phyloP scores from a whole-genome alignment of 176 grass and related monocot genomes.

The Thinopyrum elongatum region DNA sequence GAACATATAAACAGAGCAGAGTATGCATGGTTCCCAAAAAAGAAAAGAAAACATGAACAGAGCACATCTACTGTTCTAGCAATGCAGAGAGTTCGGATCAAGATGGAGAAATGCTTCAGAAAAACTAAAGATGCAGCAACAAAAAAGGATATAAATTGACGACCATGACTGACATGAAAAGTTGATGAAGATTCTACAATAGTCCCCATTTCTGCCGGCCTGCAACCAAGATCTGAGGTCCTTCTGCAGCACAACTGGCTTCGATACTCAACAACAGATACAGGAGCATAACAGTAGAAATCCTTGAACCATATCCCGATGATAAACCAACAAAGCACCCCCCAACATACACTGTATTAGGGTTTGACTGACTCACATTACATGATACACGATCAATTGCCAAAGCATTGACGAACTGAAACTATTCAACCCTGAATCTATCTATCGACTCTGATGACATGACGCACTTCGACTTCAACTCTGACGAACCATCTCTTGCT shows the following conservation, averaged over 20 bases:
- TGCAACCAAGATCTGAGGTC: background rate
- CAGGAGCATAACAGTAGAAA: background rate
- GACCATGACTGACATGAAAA: background rate
- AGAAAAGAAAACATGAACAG: background rate
- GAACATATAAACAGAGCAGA: background rate
- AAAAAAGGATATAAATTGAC: background rate
- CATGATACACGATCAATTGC: conserved; percentile 13
- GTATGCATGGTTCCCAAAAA: background rate
- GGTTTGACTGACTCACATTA: conserved; percentile 16
- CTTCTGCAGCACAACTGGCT: background rate
- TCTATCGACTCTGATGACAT: background rate
- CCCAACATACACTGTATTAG: background rate
- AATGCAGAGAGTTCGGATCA: background rate
- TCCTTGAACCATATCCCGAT: background rate
- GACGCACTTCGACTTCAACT: background rate
- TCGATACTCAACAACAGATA: background rate
- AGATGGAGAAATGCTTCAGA: background rate
- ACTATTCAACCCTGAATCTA: conserved; percentile 24
- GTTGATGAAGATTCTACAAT: background rate
- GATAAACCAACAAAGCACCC: background rate
- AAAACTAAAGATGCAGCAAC: background rate
- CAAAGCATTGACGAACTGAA: background rate
- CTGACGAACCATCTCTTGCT: conserved; percentile 34
- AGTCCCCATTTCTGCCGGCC: background rate
- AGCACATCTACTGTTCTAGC: background rate